phyloP scores from a whole-genome alignment of 345 rosid genomes.

The Trapa incisa region DNA sequence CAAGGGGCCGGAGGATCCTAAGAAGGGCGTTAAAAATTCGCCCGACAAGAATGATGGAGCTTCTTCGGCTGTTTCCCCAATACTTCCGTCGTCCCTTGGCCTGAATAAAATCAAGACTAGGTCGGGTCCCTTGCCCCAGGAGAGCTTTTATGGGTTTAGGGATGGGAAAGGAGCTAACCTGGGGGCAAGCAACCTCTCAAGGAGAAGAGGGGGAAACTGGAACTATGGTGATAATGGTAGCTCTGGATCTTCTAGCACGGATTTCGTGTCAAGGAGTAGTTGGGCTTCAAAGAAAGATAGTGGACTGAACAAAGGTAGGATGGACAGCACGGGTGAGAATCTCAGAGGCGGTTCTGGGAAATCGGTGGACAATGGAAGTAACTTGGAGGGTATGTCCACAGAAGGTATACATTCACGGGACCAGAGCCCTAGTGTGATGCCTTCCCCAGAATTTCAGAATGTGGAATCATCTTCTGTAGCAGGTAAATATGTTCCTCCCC shows the following conservation, averaged over 20 bases:
- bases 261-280: constrained; percentile 20
- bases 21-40: constrained; percentile 11
- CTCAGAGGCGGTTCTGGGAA: constrained; percentile 4
- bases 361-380: constrained; percentile 26
- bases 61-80: constrained; percentile 56
- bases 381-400: constrained; percentile 29
- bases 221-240: constrained; percentile 19
- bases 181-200: constrained; percentile 74
- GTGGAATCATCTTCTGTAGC: constrained; percentile 56
- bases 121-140: constrained; percentile 92
- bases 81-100: constrained; percentile 88
- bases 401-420: constrained; percentile 45
- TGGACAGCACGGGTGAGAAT: constrained; percentile 30
- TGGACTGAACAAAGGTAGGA: constrained; percentile 21
- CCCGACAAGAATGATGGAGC: constrained; percentile 29
- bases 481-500: constrained; percentile 12
- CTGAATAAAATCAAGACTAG: constrained; percentile 87
- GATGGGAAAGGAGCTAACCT: constrained; percentile 42
- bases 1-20: constrained; percentile 23
- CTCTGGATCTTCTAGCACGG: constrained; percentile 14
- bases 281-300: constrained; percentile 33
- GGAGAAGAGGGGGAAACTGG: constrained; percentile 21
- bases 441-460: constrained; percentile 41
- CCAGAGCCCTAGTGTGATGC: constrained; percentile 45
- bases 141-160: constrained; percentile 54